Evolutionary conservation across 306 rosid species (phyloP).

Genomic region (Ammopiptanthus mongolicus): DNA sequence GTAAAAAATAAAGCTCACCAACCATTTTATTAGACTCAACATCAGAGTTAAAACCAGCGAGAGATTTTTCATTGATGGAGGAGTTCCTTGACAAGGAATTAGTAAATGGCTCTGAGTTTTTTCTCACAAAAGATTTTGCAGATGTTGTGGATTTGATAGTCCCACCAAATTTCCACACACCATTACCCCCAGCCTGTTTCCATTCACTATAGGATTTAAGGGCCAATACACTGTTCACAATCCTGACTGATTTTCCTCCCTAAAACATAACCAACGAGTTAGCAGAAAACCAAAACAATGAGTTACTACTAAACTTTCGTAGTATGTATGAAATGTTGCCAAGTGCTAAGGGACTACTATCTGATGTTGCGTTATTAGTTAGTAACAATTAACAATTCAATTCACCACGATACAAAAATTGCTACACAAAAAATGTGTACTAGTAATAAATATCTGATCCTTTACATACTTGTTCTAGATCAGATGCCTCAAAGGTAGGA

Average conservation of each 20-base stretch:
- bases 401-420: neutral
- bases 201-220: conserved; percentile 82
- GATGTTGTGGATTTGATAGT: conserved; percentile 53
- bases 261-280: conserved; percentile 19
- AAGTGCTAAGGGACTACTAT: conserved; percentile 8
- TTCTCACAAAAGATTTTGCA: conserved; percentile 61
- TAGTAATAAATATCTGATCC: neutral
- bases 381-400: neutral
- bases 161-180: conserved; percentile 88
- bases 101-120: conserved; percentile 81
- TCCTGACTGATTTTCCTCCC: conserved; percentile 89
- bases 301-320: neutral
- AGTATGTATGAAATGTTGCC: neutral
- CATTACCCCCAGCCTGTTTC: conserved; percentile 80
- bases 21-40: conserved; percentile 79
- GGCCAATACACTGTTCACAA: conserved; percentile 75
- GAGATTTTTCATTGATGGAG: conserved; percentile 56
- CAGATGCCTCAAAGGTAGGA: conserved; percentile 92
- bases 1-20: conserved; percentile 43
- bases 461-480: conserved; percentile 87
- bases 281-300: conserved; percentile 4
- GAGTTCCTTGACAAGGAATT: conserved; percentile 72
- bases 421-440: neutral
- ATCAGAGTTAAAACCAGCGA: conserved; percentile 33
- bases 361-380: neutral